These are phyloP conservation scores for Boletellus ananiceps DNA, from an alignment of 768 basidiomycete genomes.

Conservation along the genomic window DNA sequence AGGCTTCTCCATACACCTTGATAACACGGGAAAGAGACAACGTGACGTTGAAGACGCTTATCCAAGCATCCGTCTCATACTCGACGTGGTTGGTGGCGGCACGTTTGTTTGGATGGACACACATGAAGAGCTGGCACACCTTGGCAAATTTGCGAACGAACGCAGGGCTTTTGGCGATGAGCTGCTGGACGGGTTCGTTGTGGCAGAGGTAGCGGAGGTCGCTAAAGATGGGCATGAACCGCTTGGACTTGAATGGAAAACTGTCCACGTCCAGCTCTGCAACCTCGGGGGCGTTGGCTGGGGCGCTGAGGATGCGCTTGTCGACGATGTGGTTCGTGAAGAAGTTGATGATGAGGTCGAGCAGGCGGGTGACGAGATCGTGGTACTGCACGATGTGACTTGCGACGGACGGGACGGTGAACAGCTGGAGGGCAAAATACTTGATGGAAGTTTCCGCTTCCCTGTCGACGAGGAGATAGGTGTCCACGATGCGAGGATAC, in stretches of 20 bases:
- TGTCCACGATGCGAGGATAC: constrained; percentile 83
- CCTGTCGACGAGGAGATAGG: constrained; percentile 87
- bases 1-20: constrained; percentile 86
- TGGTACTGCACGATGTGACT: constrained; percentile 71
- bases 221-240: constrained; percentile 93
- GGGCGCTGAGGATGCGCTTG: constrained; percentile 51
- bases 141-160: constrained; percentile 69
- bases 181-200: constrained; percentile 71
- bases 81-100: constrained; percentile 83
- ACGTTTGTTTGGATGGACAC: constrained; percentile 86
- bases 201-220: constrained; percentile 84
- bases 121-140: constrained; percentile 88
- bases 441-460: constrained; percentile 95
- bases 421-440: constrained; percentile 88
- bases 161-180: constrained; percentile 65
- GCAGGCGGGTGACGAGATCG: constrained; percentile 68
- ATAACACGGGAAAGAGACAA: constrained; percentile 85
- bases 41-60: constrained; percentile 93
- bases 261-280: constrained; percentile 70
- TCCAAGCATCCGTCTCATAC: constrained; percentile 96
- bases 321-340: constrained; percentile 87
- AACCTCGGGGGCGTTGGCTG: constrained; percentile 15
- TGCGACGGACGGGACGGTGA: constrained; percentile 85
- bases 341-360: constrained; percentile 83
- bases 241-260: constrained; percentile 88